Conservation (phyloP, 2,329 filamentous ascomycete species). For the Aspergillus quadrilineatus region DNA sequence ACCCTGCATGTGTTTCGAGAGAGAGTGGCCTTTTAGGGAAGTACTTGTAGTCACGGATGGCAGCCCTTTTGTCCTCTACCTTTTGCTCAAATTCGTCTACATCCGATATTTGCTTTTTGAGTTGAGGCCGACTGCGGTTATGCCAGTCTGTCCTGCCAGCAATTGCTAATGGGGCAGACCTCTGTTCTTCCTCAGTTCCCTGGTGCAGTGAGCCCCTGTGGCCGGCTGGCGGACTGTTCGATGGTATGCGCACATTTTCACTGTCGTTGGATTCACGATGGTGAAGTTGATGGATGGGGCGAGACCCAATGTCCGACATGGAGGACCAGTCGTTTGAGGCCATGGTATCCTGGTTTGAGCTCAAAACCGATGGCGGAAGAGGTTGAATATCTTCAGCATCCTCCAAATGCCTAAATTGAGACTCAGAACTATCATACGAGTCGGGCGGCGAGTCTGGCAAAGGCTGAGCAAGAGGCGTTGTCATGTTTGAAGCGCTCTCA, state of each 20-base stretch:
- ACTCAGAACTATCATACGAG: conserved; percentile 29
- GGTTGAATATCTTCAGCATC: conserved; percentile 40
- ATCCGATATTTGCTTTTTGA: conserved; percentile 29
- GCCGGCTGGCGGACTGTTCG: conserved; percentile 25
- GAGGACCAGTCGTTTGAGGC: conserved; percentile 30
- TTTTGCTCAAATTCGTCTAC: conserved; percentile 42
- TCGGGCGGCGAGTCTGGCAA: conserved; percentile 42
- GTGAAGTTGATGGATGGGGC: conserved; percentile 19
- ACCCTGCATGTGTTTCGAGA: conserved; percentile 44
- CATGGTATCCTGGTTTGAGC: conserved; percentile 33
- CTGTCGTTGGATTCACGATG: conserved; percentile 27
- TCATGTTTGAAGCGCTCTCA: conserved; percentile 56
- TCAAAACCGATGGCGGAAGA: conserved; percentile 45
- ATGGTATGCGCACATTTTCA: conserved; percentile 22
- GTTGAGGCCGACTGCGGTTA: conserved; percentile 25
- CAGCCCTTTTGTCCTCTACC: conserved; percentile 44
- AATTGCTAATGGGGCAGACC: conserved; percentile 44
- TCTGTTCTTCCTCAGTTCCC: conserved; percentile 32
- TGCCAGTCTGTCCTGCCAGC: conserved; percentile 40
- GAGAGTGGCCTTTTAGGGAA: conserved; percentile 52
- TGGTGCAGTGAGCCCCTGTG: conserved; percentile 24
- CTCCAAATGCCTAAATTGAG: conserved; percentile 32
- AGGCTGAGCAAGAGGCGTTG: conserved; percentile 56
- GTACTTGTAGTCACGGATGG: conserved; percentile 50
- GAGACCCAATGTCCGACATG: conserved; percentile 28